Percentiles rank a stretch among this genome's conserved stretches.
phyloP scores from a whole-genome alignment of 1,139 yeast genomes.

The Martiniozyma asiatica region DNA sequence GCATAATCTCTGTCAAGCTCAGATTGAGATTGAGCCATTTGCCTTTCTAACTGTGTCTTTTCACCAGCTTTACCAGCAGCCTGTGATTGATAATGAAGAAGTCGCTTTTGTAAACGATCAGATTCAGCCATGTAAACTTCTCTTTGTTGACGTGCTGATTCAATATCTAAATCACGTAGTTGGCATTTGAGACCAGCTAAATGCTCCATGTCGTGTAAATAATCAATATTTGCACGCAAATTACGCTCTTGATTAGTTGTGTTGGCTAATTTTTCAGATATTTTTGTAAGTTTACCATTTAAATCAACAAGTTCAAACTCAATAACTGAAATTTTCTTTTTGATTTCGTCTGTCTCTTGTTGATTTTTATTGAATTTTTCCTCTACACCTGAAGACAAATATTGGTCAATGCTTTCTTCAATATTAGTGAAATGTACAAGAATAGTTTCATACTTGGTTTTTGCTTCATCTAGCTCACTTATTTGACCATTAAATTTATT shows the following conservation, averaged over 20 bases:
- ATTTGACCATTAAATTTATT: constrained; percentile 10
- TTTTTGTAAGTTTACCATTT: constrained; percentile 13
- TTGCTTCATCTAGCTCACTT: constrained; percentile 5
- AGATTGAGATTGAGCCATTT: constrained; percentile 38
- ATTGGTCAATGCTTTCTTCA: constrained; percentile 13
- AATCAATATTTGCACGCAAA: constrained; percentile 42
- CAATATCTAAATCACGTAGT: constrained; percentile 34
- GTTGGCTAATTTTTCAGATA: constrained; percentile 30
- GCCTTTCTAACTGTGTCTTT: constrained; percentile 70
- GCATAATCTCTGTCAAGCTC: constrained; percentile 65
- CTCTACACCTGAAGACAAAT: constrained; percentile 7
- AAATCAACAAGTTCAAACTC: constrained; percentile 6
- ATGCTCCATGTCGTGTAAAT: constrained; percentile 30
- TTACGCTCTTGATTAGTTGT: constrained; percentile 41
- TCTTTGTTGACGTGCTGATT: constrained; percentile 54
- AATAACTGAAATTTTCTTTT: constrained; percentile 6
- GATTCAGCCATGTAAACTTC: constrained; percentile 55
- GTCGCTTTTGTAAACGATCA: constrained; percentile 37
- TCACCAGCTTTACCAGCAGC: constrained; percentile 80
- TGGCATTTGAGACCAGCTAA: constrained; percentile 24
- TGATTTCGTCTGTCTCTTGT: constrained; percentile 4
- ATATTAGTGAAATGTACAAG: constrained; percentile 9
- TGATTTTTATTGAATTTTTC: constrained; percentile 7
- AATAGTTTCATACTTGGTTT: constrained; percentile 9
- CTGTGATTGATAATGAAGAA: constrained; percentile 48